These are phyloP conservation scores for Penicillium herquei DNA, from an alignment of 495 filamentous ascomycete species.

Conservation along the genomic window DNA sequence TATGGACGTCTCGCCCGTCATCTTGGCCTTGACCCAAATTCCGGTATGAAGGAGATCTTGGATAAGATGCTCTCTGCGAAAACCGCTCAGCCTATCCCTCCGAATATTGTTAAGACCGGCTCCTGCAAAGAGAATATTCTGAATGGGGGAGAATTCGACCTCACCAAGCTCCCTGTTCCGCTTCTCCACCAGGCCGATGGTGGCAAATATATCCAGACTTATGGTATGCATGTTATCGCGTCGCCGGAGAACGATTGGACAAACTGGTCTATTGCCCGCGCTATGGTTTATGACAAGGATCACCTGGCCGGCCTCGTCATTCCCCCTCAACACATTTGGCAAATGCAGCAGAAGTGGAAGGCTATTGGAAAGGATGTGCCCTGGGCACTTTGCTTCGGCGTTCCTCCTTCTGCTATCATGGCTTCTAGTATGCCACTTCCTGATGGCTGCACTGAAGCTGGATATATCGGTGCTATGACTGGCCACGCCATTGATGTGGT, in stretches of 20 bases:
- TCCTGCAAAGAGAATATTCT: conserved; percentile 38
- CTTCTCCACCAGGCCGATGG: conserved; percentile 34
- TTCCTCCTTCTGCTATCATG: conserved; percentile 42
- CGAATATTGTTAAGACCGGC: conserved; percentile 21
- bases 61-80: conserved; percentile 30
- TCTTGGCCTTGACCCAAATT: conserved; percentile 29
- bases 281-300: conserved; percentile 35
- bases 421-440: conserved; percentile 40
- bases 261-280: conserved; percentile 45
- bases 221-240: conserved; percentile 39
- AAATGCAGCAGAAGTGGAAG: conserved; percentile 40
- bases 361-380: conserved; percentile 34
- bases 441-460: conserved; percentile 33
- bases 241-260: conserved; percentile 38
- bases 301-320: conserved; percentile 33
- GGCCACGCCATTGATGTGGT: conserved; percentile 36
- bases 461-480: conserved; percentile 37
- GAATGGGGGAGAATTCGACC: conserved; percentile 32
- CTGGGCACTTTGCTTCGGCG: conserved; percentile 37
- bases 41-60: conserved; percentile 30
- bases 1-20: conserved; percentile 37
- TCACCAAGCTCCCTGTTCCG: conserved; percentile 34
- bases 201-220: conserved; percentile 42
- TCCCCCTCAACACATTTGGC: conserved; percentile 33
- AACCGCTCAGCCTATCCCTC: conserved; percentile 23